phyloP scores from a whole-genome alignment of 345 rosid genomes.

The Linum usitatissimum region DNA sequence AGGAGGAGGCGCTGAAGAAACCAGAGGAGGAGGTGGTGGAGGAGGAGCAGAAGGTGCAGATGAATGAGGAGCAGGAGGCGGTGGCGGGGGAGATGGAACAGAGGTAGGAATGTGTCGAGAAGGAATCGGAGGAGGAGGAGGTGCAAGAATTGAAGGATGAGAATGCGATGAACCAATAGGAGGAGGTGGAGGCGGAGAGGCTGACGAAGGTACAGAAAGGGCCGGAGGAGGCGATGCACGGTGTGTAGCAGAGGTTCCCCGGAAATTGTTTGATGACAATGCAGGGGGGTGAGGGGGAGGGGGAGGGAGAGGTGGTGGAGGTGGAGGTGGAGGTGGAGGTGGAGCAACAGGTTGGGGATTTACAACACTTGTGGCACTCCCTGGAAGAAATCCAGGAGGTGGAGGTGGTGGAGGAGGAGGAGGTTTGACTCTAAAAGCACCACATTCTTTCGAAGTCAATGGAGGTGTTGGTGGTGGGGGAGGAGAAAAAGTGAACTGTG shows the following conservation, averaged over 20 bases:
- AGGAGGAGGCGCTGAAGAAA: conserved; percentile 38
- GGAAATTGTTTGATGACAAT: neutral
- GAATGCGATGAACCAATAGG: conserved; percentile 14
- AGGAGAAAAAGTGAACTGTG: neutral
- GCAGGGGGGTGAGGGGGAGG: conserved; percentile 18
- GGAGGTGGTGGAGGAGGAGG: conserved; percentile 43
- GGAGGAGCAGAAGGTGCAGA: conserved; percentile 25
- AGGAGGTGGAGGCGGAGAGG: conserved; percentile 8
- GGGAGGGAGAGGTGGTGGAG: conserved; percentile 17
- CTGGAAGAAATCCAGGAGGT: conserved; percentile 29
- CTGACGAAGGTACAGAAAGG: neutral
- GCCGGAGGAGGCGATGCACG: conserved; percentile 17
- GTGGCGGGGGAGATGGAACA: conserved; percentile 30
- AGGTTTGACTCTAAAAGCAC: conserved; percentile 18
- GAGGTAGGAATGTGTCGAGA: conserved; percentile 15
- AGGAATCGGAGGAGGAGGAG: conserved; percentile 10
- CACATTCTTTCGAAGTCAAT: conserved; percentile 10
- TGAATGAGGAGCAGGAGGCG: conserved; percentile 31
- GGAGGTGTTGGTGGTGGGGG: conserved; percentile 3
- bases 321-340: conserved; percentile 15
- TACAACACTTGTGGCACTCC: conserved; percentile 12
- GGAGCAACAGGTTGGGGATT: conserved; percentile 7
- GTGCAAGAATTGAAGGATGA: conserved; percentile 5
- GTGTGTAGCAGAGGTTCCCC: conserved; percentile 10
- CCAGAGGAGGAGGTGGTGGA: conserved; percentile 15